Base-by-base conservation (phyloP, 2,329 filamentous ascomycete genomes). In the Pseudogymnoascus sp. region DNA sequence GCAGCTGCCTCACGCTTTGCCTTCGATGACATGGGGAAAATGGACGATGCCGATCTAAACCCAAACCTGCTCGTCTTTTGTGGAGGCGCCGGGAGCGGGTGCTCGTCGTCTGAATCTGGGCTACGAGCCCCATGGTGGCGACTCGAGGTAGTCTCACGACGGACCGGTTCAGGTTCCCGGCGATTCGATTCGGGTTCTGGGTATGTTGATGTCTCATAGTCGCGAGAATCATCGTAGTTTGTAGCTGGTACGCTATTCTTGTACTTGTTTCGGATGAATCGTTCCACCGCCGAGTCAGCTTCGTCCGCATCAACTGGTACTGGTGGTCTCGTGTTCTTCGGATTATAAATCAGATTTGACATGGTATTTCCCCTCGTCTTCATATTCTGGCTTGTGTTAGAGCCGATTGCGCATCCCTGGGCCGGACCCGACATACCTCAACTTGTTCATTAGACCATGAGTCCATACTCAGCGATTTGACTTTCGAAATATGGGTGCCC, bases 401-500 rank as follows among this genome's bases (percentile, higher is more conserved):
- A 62, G 35, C 27, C 38, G 25, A n/a, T n/a, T 38, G n/a, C 41
- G 29, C 15, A 55, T 36, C 10, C 33, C 35, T 13, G n/a, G 9
- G 12, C 35, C 5, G 27, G 13, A 48, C 61, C 36, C 63, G 60
- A 76, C 84, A 77, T 80, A 96, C 92, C 77, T 99, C 94, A 66
- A 99, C 92, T 78, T 99, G 94, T 65, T 97, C 94, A 71, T 88
- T 88, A 58, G 90, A 87, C 94, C 94, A 99, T 68, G 89, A 94
- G 77, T 99, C 94, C 92, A 99, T 97, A 75, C 90, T 97, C 78
- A 99, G 77, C 38, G 92, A 97, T 77, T 99, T 99, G 79, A 99
- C 92, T 76, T 99, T 99, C 68, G 92, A 97, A 66, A 99, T 91
- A 76, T 99, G 94, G 41, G 94, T 97, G 65, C 94, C 94, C 71